Evolutionary conservation across 139 green algal genomes (phyloP).

Genomic region (Tetradesmus lagerheimii): DNA sequence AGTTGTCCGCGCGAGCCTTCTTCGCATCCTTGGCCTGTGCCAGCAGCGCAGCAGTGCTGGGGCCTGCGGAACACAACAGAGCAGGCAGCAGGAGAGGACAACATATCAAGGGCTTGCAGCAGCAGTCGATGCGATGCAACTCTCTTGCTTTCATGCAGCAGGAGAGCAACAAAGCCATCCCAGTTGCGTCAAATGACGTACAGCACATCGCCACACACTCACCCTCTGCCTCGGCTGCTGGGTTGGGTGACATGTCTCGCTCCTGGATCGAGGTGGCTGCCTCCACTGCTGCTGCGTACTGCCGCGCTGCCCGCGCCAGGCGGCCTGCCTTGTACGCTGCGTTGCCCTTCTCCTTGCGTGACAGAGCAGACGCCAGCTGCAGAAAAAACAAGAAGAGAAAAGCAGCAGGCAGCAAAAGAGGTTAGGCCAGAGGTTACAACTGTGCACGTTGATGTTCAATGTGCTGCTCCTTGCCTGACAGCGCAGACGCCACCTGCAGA

Average conservation of each 20-base stretch:
- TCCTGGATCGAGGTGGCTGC: slow-evolving; percentile 53
- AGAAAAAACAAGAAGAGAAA: not conserved
- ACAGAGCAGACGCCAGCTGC: slow-evolving; percentile 53
- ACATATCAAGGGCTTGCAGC: too few relatives aligned
- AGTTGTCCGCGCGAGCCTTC: slow-evolving; percentile 73
- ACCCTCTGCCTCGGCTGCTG: not conserved
- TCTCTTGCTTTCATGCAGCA: too few relatives aligned
- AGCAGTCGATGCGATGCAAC: too few relatives aligned
- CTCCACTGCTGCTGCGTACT: slow-evolving; percentile 72
- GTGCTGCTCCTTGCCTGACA: too few relatives aligned
- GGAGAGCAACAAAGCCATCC: too few relatives aligned
- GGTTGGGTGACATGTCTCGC: slow-evolving; percentile 3
- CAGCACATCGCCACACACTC: not conserved
- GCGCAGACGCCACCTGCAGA: too few relatives aligned
- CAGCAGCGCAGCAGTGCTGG: not conserved
- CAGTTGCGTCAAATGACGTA: too few relatives aligned
- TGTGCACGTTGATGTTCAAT: too few relatives aligned
- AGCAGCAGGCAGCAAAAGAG: too few relatives aligned
- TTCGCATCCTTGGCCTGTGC: slow-evolving; percentile 71
- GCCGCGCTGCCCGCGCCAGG: slow-evolving; percentile 69
- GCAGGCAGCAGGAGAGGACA: too few relatives aligned
- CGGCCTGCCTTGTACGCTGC: slow-evolving; percentile 88
- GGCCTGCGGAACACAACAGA: too few relatives aligned
- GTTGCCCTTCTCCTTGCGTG: slow-evolving; percentile 94
- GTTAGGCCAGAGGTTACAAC: too few relatives aligned